Evolutionary conservation across 495 filamentous ascomycete genomes (phyloP), one percentile per base, ranked within the genome.

Genomic region (Xylaria venustula): DNA sequence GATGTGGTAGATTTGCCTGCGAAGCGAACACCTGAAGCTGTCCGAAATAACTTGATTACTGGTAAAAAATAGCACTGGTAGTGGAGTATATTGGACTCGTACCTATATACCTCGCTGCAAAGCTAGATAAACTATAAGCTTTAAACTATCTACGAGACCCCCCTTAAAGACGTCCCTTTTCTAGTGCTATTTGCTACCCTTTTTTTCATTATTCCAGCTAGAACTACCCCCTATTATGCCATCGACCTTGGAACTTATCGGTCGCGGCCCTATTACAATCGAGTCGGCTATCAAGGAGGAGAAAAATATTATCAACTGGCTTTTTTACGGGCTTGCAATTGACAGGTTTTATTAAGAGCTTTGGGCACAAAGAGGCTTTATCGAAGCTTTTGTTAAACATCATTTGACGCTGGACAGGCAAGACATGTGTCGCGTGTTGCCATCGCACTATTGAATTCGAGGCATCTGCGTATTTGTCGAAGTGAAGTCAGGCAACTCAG

Each of bases 391-490:
- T 36, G 52, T 58, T 12, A 57, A 48, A 30, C 62, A 67, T 49
- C 65, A 67, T 49, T 42, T 62, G 23, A 30, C 52, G 9, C 62
- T 67, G 1, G 30, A 34, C 23, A 23, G 44, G 45, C 4, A 28
- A 25, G 54, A 59, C 25, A 14, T 26, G 15, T 64, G 58, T 50
- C 8, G 23, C 8, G 54, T 64, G 22, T 47, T 7, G 28, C 30
- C 28, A 7, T 37, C 3, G 32, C 14, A 26, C 2, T 15, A 71
- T 3, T 80, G 76, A 73, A 54, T 75, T 8, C 67, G 54, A 34
- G 76, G 75, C 7, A 71, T 78, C n/a, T 80, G 74, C 66, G 65
- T 77, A 20, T 70, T 68, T 23, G 64, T 74, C 47, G 45, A 63
- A 22, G 41, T 76, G 42, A 41, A 64, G 19, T 56, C 50, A 20